A percentile compares a stretch with the other conserved stretches of the same genome.
Conservation (phyloP, 2,329 filamentous ascomycete genomes). For the Pseudovirgaria hyperparasitica region DNA sequence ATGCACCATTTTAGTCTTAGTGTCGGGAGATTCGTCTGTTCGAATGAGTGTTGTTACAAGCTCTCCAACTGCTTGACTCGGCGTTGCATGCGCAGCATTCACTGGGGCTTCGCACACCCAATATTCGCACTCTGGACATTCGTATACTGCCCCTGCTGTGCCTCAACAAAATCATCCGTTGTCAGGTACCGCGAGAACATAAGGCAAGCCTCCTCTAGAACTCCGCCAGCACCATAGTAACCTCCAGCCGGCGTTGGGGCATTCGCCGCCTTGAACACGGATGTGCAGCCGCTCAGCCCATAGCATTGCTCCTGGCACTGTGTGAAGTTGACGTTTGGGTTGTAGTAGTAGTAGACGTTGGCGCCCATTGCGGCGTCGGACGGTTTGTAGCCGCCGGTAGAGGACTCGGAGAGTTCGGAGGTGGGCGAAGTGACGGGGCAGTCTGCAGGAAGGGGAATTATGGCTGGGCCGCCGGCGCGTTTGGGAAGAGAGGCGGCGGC, state of each 20-base stretch:
- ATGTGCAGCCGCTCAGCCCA: slow-evolving; percentile 26
- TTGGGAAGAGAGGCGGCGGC: slow-evolving; percentile 10
- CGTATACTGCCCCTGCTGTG: slow-evolving; percentile 17
- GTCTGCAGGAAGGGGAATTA: slow-evolving; percentile 18
- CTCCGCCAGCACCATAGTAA: slow-evolving; percentile 18
- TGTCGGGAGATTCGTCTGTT: too few relatives aligned
- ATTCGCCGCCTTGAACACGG: slow-evolving; percentile 24
- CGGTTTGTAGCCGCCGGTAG: slow-evolving; percentile 13
- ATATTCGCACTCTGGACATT: slow-evolving; percentile 20
- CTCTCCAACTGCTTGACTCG: too few relatives aligned
- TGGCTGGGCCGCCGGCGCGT: slow-evolving; percentile 24
- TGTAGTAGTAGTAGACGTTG: slow-evolving; percentile 21
- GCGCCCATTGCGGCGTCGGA: slow-evolving; percentile 9
- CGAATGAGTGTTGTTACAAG: too few relatives aligned
- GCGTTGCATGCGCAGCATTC: too few relatives aligned
- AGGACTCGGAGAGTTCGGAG: slow-evolving; percentile 7
- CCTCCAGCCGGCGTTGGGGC: slow-evolving; percentile 21
- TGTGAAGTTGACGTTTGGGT: slow-evolving; percentile 14
- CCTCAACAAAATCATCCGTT: slow-evolving; percentile 16
- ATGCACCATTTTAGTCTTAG: too few relatives aligned
- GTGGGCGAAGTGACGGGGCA: slow-evolving; percentile 21
- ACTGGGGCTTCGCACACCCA: too few relatives aligned
- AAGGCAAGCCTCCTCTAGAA: slow-evolving; percentile 21
- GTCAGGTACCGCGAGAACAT: slow-evolving; percentile 18
- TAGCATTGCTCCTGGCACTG: slow-evolving; percentile 29